These are phyloP conservation scores for Penicillium verhagenii DNA, from an alignment of 495 filamentous ascomycete species.

Conservation along the genomic window DNA sequence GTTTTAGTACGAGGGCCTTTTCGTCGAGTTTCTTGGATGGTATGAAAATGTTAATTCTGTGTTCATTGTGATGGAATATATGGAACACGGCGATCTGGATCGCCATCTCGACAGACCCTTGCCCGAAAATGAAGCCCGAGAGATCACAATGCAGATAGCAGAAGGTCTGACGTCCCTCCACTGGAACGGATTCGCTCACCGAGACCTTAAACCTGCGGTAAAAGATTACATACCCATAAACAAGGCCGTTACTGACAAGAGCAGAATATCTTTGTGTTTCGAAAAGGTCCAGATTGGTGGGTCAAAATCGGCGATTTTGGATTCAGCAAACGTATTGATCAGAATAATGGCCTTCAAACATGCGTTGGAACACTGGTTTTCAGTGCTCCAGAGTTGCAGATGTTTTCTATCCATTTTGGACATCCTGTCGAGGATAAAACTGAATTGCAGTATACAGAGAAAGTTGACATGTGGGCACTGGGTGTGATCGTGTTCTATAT, in stretches of 20 bases:
- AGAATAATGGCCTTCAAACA: background rate
- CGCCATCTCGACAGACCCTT: conserved; percentile 19
- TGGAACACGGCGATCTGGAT: conserved; percentile 18
- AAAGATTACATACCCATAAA: no score
- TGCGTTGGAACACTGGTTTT: background rate
- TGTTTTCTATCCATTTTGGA: conserved; percentile 2
- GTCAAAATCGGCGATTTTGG: conserved; percentile 35
- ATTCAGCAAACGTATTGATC: conserved; percentile 18
- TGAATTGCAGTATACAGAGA: conserved; percentile 6
- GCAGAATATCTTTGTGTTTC: conserved; percentile 16
- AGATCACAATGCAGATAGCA: conserved; percentile 40
- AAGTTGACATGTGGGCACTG: conserved; percentile 10
- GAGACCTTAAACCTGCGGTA: conserved; percentile 51
- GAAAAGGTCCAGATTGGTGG: conserved; percentile 24
- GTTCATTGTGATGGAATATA: conserved; percentile 41
- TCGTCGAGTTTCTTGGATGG: conserved; percentile 35
- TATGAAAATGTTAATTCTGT: conserved; percentile 24
- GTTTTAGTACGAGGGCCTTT: conserved; percentile 17
- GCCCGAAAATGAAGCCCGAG: conserved; percentile 35
- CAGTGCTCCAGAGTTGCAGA: conserved; percentile 3
- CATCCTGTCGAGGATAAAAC: no score
- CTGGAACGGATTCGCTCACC: conserved; percentile 40
- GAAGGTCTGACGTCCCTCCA: conserved; percentile 46
- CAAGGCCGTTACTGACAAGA: no score
- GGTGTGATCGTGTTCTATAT: conserved; percentile 5